Conservation (phyloP, 352 stramenopile genomes). For the Halophytophthora batemanensis region DNA sequence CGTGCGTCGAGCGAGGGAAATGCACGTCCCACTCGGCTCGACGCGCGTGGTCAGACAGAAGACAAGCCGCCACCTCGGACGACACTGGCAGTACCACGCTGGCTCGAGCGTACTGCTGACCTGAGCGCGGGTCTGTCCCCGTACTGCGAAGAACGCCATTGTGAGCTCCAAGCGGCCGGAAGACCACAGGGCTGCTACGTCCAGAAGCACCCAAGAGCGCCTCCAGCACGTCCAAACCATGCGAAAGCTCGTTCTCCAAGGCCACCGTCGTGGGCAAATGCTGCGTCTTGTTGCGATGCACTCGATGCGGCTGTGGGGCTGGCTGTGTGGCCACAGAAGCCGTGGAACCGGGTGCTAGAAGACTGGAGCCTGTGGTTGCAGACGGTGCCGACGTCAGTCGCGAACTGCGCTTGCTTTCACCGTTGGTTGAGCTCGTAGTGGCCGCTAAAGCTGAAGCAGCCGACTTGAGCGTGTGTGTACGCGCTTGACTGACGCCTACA, state of each 20-base stretch:
- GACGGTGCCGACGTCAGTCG: constrained; percentile 23
- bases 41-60: constrained; percentile 64
- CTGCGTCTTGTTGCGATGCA: constrained; percentile 41
- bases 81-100: constrained; percentile 65
- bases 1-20: constrained; percentile 56
- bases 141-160: constrained; percentile 65
- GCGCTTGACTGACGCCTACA: constrained; percentile 10
- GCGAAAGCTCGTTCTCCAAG: constrained; percentile 75
- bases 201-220: constrained; percentile 39
- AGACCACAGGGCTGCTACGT: constrained; percentile 38
- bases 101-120: constrained; percentile 52
- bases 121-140: constrained; percentile 32
- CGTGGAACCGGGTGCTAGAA: background rate
- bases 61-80: constrained; percentile 58
- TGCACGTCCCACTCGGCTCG: constrained; percentile 78
- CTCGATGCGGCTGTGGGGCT: constrained; percentile 13
- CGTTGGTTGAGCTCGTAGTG: constrained; percentile 3
- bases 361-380: constrained; percentile 7
- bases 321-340: background rate
- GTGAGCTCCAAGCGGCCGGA: constrained; percentile 48
- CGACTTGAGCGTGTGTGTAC: constrained; percentile 18
- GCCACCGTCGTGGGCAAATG: constrained; percentile 64
- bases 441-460: constrained; percentile 6
- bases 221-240: constrained; percentile 63
- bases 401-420: constrained; percentile 16